phyloP scores from a whole-genome alignment of 176 grass and related monocot genomes.

The Paspalum notatum region DNA sequence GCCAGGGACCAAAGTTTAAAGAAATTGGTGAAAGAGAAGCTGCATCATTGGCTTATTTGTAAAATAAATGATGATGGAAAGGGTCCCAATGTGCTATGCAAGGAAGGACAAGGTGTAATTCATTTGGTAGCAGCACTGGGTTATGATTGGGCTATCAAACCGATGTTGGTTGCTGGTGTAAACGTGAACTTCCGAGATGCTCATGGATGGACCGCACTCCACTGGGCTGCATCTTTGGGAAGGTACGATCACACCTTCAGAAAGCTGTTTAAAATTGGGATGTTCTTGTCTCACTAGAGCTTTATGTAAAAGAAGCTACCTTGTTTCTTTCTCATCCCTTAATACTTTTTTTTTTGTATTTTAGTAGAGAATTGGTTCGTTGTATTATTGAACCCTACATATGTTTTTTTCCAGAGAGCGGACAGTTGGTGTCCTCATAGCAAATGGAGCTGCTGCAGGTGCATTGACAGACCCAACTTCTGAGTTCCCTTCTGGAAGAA shows the following conservation, averaged over 20 bases:
- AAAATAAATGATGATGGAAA: conserved; percentile 71
- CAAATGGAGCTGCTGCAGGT: conserved; percentile 70
- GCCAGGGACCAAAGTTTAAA: conserved; percentile 55
- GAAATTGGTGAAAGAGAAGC: conserved; percentile 77
- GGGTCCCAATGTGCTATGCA: conserved; percentile 73
- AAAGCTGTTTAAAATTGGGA: conserved; percentile 14
- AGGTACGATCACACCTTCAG: conserved; percentile 46
- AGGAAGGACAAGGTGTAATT: conserved; percentile 85
- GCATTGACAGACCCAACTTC: conserved; percentile 79
- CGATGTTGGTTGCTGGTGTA: conserved; percentile 69
- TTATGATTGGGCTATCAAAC: conserved; percentile 82
- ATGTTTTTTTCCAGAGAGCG: conserved; percentile 64
- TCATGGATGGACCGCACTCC: conserved; percentile 90
- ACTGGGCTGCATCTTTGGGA: conserved; percentile 81
- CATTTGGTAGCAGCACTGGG: conserved; percentile 82
- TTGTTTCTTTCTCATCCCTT: conserved; percentile 11
- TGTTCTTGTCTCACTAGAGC: conserved; percentile 12
- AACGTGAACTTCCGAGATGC: conserved; percentile 88
- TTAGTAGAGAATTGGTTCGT: conserved; percentile 17
- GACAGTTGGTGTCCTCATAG: conserved; percentile 60
- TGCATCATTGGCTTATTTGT: conserved; percentile 74
- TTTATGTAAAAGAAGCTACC: conserved; percentile 10
- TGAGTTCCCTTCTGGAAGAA: conserved; percentile 76
- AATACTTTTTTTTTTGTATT: conserved; percentile 19
- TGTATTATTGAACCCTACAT: conserved; percentile 11